Percentiles rank a stretch among this genome's conserved stretches.
phyloP scores from a whole-genome alignment of 768 basidiomycete species.

The Ramaria sp. region DNA sequence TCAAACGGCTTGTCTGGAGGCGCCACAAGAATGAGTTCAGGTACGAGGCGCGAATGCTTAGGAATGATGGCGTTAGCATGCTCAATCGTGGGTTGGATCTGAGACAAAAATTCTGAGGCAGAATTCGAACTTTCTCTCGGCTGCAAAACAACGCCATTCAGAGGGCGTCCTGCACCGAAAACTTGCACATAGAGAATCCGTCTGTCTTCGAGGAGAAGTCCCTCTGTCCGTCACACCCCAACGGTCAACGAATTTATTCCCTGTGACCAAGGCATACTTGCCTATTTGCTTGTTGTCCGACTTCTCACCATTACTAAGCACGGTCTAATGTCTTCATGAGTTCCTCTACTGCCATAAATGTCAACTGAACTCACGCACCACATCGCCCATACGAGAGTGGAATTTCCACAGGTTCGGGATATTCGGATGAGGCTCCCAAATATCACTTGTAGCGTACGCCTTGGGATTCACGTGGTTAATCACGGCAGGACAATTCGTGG shows the following conservation, averaged over 20 bases:
- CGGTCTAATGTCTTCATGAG: neutral
- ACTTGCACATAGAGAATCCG: slow-evolving; percentile 14
- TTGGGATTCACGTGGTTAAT: neutral
- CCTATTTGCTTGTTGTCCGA: no score
- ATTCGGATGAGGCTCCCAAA: neutral
- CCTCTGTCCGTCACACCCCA: neutral
- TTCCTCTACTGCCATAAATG: no score
- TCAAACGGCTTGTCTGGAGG: slow-evolving; percentile 14
- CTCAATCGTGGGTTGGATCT: no score
- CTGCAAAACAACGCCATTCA: no score
- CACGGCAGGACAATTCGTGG: neutral
- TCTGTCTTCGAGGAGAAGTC: no score
- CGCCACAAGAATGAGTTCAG: slow-evolving; percentile 16
- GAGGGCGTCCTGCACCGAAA: slow-evolving; percentile 18
- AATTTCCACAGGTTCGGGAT: neutral
- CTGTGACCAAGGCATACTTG: neutral
- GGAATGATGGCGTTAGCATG: no score
- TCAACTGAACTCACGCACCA: no score
- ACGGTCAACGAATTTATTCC: neutral
- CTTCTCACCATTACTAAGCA: slow-evolving; percentile 22
- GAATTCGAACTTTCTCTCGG: neutral
- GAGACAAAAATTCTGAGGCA: neutral
- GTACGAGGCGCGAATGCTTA: slow-evolving; percentile 18
- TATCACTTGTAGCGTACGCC: neutral
- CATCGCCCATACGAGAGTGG: no score